phyloP scores from a whole-genome alignment of 2,329 filamentous ascomycete species.

The Nannizziopsis barbatae region DNA sequence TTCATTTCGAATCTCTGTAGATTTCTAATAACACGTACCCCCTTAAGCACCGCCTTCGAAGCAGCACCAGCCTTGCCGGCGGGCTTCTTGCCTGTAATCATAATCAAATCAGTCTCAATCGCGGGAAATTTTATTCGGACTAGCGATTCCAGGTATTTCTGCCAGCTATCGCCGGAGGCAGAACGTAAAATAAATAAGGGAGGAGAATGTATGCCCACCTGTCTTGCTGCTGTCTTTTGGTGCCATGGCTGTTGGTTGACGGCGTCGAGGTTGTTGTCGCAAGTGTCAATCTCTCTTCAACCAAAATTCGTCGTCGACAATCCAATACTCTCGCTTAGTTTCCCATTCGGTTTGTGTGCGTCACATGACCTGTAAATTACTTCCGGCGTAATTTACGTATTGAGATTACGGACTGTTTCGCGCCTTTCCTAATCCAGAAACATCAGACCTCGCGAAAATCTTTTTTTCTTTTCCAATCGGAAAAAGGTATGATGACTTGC shows the following conservation, averaged over 20 bases:
- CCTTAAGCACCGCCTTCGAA: slow-evolving; percentile 91
- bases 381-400: background rate
- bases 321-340: slow-evolving; percentile 17
- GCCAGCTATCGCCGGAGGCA: background rate
- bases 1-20: background rate
- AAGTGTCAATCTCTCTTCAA: slow-evolving; percentile 27
- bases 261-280: slow-evolving; percentile 35
- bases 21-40: slow-evolving; percentile 50
- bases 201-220: slow-evolving; percentile 26
- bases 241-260: slow-evolving; percentile 39
- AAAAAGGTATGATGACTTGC: no score
- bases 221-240: slow-evolving; percentile 38
- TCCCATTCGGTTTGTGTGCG: slow-evolving; percentile 17
- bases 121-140: no score
- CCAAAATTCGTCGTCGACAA: slow-evolving; percentile 10
- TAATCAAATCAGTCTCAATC: slow-evolving; percentile 17
- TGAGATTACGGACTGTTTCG: background rate
- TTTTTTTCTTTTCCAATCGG: background rate
- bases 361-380: slow-evolving; percentile 13
- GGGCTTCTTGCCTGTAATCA: slow-evolving; percentile 45
- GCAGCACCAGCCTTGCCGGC: slow-evolving; percentile 69
- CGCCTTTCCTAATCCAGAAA: slow-evolving; percentile 10
- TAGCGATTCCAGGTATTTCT: no score
- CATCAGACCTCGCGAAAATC: background rate
- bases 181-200: background rate